Evolutionary conservation across 2,329 filamentous ascomycete species (phyloP).

Genomic region (Colletotrichum filicis): DNA sequence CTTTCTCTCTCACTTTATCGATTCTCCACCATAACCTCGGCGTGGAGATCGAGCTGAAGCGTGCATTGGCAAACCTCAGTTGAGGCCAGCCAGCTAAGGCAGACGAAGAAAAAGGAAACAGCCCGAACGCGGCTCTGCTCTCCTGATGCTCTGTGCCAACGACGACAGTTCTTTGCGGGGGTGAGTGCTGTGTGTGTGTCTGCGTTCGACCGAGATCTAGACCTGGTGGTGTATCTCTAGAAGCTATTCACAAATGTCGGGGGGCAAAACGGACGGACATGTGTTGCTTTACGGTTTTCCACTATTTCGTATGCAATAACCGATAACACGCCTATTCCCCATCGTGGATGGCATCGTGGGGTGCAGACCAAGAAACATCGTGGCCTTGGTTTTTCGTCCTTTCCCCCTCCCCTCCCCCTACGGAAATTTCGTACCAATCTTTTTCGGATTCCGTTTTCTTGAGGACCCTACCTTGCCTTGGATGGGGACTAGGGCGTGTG

Average conservation of each 20-base stretch:
- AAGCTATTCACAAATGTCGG: background rate
- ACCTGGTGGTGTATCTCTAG: background rate
- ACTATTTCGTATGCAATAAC: slow-evolving; percentile 6
- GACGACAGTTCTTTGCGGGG: background rate
- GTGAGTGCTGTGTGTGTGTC: background rate
- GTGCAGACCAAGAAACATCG: background rate
- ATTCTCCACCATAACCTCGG: background rate
- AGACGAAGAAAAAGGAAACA: background rate
- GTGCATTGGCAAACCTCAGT: background rate
- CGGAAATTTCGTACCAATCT: too few species aligned
- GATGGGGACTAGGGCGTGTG: background rate
- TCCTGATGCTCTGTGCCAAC: background rate
- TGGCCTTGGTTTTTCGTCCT: background rate
- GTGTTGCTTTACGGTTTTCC: background rate
- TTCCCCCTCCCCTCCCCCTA: too few species aligned
- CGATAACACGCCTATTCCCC: background rate
- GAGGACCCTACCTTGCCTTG: background rate
- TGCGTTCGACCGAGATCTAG: background rate
- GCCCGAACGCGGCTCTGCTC: background rate
- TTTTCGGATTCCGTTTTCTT: background rate
- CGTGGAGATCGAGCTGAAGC: background rate
- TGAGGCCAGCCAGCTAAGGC: background rate
- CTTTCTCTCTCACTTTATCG: too few species aligned
- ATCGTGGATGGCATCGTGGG: background rate
- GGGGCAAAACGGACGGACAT: background rate